phyloP scores from a whole-genome alignment of 305 asterid species.

The Solanum chacoense region DNA sequence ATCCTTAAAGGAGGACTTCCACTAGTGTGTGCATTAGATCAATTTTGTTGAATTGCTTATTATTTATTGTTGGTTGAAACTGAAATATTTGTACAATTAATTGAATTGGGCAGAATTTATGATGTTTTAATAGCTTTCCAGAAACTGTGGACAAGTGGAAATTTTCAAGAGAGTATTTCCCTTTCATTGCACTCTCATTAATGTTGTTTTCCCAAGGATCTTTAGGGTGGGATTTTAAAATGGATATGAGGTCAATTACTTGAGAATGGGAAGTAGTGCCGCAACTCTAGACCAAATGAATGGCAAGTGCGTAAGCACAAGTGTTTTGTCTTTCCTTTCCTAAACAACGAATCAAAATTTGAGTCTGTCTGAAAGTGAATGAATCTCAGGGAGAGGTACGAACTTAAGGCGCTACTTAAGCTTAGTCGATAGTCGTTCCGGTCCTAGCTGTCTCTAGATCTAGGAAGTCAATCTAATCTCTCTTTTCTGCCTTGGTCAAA shows the following conservation, averaged over 20 bases:
- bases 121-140: not conserved
- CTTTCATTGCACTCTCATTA: not conserved
- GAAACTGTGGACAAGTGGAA: not conserved
- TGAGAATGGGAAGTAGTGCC: not conserved
- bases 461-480: not conserved
- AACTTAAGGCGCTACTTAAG: not conserved
- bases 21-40: not conserved
- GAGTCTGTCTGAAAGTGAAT: not conserved
- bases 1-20: not conserved
- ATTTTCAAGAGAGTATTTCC: not conserved
- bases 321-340: not conserved
- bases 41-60: not conserved
- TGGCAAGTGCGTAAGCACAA: not conserved
- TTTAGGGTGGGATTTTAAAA: not conserved
- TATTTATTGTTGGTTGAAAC: not conserved
- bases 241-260: not conserved
- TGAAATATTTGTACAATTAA: not conserved
- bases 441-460: not conserved
- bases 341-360: not conserved
- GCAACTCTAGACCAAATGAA: not conserved
- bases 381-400: not conserved
- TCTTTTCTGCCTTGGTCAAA: not conserved
- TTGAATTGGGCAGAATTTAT: not conserved
- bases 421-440: not conserved
- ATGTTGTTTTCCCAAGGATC: not conserved